A percentile compares a stretch with the other conserved stretches of the same genome.
Conservation (phyloP, 192 early-diverging fungal species). For the Backusella parvicylindrica region DNA sequence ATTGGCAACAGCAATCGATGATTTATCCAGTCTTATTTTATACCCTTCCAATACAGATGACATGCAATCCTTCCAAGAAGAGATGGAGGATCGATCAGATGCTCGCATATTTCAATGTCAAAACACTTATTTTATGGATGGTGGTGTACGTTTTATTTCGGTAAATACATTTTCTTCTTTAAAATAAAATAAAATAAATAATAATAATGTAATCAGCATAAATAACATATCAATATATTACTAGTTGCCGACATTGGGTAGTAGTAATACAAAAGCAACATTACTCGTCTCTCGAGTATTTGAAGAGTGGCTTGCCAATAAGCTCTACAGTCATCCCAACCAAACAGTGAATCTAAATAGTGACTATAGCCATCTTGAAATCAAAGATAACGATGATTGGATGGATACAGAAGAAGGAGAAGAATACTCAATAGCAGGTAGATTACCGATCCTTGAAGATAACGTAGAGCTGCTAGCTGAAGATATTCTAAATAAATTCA, state of each 20-base stretch:
- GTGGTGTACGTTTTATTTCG: constrained; percentile 36
- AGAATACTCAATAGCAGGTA: constrained; percentile 8
- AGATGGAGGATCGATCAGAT: constrained; percentile 22
- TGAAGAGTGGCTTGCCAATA: constrained; percentile 39
- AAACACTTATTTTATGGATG: constrained; percentile 40
- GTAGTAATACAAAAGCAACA: constrained; percentile 31
- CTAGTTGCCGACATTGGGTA: constrained; percentile 33
- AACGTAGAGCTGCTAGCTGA: constrained; percentile 31
- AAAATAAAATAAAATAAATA: background rate
- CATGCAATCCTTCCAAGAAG: background rate
- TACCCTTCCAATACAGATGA: background rate
- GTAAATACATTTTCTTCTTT: too few relatives aligned
- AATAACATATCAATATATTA: background rate
- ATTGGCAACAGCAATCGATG: constrained; percentile 6
- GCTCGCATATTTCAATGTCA: constrained; percentile 21
- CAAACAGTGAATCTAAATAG: background rate
- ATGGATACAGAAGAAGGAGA: background rate
- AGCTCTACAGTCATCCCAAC: constrained; percentile 24
- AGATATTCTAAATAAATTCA: constrained; percentile 36
- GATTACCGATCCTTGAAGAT: constrained; percentile 39
- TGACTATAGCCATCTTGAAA: background rate
- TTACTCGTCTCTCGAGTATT: constrained; percentile 32
- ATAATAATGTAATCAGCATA: background rate
- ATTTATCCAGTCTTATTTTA: constrained; percentile 6
- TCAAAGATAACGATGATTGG: background rate